phyloP scores from a whole-genome alignment of 495 filamentous ascomycete species.

The Aspergillus carlsbadensis region DNA sequence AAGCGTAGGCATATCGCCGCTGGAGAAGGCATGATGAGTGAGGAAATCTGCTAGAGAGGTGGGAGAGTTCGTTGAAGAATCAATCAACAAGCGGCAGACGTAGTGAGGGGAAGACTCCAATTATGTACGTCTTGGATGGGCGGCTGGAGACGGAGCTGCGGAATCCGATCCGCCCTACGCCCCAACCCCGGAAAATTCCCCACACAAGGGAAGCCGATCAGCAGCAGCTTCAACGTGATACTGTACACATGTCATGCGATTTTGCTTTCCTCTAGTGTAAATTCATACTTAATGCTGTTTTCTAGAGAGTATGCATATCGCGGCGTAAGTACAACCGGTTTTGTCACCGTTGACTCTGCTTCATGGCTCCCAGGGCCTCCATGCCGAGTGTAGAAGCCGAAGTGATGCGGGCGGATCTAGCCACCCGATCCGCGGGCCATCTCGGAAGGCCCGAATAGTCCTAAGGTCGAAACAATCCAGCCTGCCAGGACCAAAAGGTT shows the following conservation, averaged over 20 bases:
- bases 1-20: constrained; percentile 42
- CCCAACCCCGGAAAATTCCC: constrained; percentile 13
- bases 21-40: constrained; percentile 44
- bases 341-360: no score
- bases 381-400: background rate
- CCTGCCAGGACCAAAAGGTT: no score
- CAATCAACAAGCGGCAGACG: no score
- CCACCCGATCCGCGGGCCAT: constrained; percentile 15
- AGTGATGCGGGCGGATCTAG: constrained; percentile 5
- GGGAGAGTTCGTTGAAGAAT: background rate
- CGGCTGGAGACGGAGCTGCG: constrained; percentile 14
- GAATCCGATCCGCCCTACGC: constrained; percentile 10
- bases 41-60: background rate
- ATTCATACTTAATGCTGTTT: no score
- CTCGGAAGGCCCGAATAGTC: background rate
- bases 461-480: no score
- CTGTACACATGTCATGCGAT: no score
- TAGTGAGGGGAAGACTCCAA: background rate
- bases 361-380: no score
- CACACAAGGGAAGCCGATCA: background rate
- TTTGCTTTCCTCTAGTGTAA: no score
- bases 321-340: no score
- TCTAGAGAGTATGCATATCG: no score
- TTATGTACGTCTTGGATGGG: background rate
- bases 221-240: no score